These are phyloP conservation scores for Sordaria brevicollis DNA, from an alignment of 495 filamentous ascomycete species.

Conservation along the genomic window DNA sequence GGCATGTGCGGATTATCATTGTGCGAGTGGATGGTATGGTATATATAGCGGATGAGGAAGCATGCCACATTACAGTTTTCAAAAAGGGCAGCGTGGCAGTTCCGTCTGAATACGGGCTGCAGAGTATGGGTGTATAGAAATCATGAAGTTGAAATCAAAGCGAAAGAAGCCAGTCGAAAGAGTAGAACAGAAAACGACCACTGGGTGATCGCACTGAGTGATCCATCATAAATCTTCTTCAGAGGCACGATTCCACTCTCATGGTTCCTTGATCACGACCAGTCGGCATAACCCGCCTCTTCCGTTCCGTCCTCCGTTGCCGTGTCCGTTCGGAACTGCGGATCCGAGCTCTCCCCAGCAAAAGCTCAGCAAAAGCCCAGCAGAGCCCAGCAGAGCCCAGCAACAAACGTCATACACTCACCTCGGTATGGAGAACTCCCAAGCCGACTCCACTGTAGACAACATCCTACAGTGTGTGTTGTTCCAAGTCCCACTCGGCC, in stretches of 20 bases:
- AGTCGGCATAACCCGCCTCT: neutral
- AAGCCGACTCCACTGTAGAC: neutral
- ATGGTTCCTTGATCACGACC: neutral
- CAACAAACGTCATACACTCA: neutral
- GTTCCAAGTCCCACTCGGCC: too few species aligned
- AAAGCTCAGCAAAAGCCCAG: too few species aligned
- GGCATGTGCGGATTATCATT: too few species aligned
- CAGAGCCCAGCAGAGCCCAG: neutral
- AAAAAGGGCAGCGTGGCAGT: neutral
- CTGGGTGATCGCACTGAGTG: too few species aligned
- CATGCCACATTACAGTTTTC: neutral
- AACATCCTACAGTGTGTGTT: too few species aligned
- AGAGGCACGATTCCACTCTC: neutral
- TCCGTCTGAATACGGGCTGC: neutral
- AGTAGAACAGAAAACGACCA: too few species aligned
- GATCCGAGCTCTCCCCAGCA: neutral
- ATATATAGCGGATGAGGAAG: neutral
- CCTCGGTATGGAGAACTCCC: neutral
- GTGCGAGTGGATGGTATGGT: neutral
- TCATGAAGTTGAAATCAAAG: neutral
- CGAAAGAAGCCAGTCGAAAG: neutral
- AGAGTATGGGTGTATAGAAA: neutral
- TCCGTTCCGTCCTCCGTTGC: neutral
- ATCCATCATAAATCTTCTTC: neutral
- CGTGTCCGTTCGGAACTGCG: neutral